Conservation (phyloP, 441 rosid genomes). For the Erodium trifolium region DNA sequence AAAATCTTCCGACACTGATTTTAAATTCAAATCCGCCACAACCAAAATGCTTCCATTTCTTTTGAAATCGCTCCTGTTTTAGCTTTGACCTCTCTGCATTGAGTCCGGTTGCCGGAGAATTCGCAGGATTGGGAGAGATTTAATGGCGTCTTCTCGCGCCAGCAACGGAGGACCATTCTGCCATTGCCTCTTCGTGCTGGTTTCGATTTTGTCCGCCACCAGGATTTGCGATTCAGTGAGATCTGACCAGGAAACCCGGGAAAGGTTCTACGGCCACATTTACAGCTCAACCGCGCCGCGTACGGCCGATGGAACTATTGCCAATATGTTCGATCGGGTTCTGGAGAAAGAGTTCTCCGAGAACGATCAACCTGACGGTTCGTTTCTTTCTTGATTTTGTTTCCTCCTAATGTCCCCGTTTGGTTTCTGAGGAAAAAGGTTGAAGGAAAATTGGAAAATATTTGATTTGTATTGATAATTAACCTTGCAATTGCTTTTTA, state of each 20-base stretch:
- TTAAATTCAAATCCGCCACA: neutral
- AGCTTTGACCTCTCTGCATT: neutral
- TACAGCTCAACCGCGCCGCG: constrained; percentile 61
- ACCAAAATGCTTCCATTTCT: neutral
- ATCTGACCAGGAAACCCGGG: constrained; percentile 78
- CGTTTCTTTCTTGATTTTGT: neutral
- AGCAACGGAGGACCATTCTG: neutral
- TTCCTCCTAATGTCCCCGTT: neutral
- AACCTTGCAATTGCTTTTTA: neutral
- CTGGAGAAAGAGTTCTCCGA: constrained; percentile 90
- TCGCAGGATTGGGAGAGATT: neutral
- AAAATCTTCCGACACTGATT: neutral
- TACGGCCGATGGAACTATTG: constrained; percentile 64
- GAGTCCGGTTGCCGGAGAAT: neutral
- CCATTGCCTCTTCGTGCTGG: constrained; percentile 16
- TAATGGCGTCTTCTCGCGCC: constrained; percentile 1
- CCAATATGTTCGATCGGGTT: constrained; percentile 87
- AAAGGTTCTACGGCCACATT: constrained; percentile 81
- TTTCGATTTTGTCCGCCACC: constrained; percentile 20
- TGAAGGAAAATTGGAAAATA: neutral
- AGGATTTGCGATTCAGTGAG: constrained; percentile 34
- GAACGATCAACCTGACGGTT: constrained; percentile 87
- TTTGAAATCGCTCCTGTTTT: neutral
- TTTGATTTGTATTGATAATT: neutral
- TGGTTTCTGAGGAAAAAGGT: neutral